Base-by-base conservation (phyloP, 495 filamentous ascomycete species). In the Opeltia flavorubescens region DNA sequence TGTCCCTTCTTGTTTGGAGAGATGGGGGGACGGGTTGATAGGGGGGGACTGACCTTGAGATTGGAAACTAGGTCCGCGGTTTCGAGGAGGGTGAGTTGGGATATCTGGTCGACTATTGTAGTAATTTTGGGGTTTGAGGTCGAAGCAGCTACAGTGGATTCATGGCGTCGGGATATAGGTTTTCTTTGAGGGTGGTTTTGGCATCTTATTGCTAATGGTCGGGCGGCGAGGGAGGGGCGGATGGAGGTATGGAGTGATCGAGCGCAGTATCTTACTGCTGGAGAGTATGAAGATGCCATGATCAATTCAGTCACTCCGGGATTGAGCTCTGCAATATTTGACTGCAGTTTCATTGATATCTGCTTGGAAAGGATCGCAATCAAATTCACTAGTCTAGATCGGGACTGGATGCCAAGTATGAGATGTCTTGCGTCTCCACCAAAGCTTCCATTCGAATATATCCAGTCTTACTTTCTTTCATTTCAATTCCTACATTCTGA, bases 41-140 rank as follows among this genome's bases (percentile, higher is more conserved):
- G 27, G 33, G 33, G 28, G 44, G 42, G 48, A 33, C 51, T 25
- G 20, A 86, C 93, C 81, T 96, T 99, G 55, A 99, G 68, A 59
- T 76, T 84, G 31, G 88, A 75, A 25, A 99, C 91, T 17, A 99
- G 70, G 62, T 95, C 89, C 33, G 93, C 89, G 5, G 93, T 99
- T 74, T 99, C 93, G 57, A 99, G 66, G 47, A 99, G 72, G 17
- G 88, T 99, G 75, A 99, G 83, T 79, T 87, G 79, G 66, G 88
- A 89, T 60, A 99, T 96, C 64, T 96, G 88, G 66, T 96, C 91
- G 49, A 99, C 91, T 56, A 99, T 96, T 43, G 74, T 75, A 43
- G 77, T 55, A 55, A 99, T 91, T 74, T 96, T 96, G 24, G 91
- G 86, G 65, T 82, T 88, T 21, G 54, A 57, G 39, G 64, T 51